Percentiles rank a stretch among this genome's conserved stretches.
Evolutionary conservation across 2,329 filamentous ascomycete species (phyloP).

Genomic region (Penicillium expansum): DNA sequence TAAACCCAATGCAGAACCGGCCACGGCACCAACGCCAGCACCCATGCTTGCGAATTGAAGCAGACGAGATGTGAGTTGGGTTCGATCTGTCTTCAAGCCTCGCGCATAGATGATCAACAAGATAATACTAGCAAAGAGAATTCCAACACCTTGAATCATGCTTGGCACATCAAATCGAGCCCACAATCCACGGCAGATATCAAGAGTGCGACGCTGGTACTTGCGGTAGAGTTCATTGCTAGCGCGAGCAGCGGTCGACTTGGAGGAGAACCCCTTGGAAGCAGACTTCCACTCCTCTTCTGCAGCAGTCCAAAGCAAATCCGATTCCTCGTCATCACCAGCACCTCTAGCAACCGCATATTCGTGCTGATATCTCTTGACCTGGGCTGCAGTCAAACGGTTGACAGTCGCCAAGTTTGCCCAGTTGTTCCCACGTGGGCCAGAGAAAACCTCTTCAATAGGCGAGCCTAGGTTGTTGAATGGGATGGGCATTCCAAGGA

Average conservation of each 20-base stretch:
- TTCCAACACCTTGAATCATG: slow-evolving; percentile 75
- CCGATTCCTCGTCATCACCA: slow-evolving; percentile 57
- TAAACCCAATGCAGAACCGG: slow-evolving; percentile 26
- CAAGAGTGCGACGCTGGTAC: slow-evolving; percentile 77
- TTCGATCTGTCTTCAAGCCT: slow-evolving; percentile 52
- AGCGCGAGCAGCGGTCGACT: slow-evolving; percentile 38
- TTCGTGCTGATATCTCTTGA: slow-evolving; percentile 81
- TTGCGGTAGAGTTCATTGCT: slow-evolving; percentile 60
- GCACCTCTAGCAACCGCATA: slow-evolving; percentile 74
- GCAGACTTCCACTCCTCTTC: slow-evolving; percentile 53
- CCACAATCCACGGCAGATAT: slow-evolving; percentile 81
- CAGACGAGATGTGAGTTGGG: slow-evolving; percentile 53
- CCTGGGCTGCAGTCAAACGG: slow-evolving; percentile 76
- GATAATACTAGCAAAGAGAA: slow-evolving; percentile 67
- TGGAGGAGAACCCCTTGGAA: slow-evolving; percentile 41
- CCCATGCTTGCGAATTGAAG: slow-evolving; percentile 53
- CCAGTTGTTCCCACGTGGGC: slow-evolving; percentile 66
- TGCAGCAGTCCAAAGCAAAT: slow-evolving; percentile 60
- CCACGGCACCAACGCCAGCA: slow-evolving; percentile 43
- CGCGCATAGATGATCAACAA: slow-evolving; percentile 71
- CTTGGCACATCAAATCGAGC: slow-evolving; percentile 83
- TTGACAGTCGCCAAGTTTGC: slow-evolving; percentile 74
- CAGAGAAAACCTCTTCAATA: slow-evolving; percentile 89
- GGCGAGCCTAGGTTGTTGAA: slow-evolving; percentile 93
- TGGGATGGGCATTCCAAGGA: slow-evolving; percentile 87